A percentile compares a stretch with the other conserved stretches of the same genome.
Evolutionary conservation across 192 early-diverging fungal genomes (phyloP).

Genomic region (Coemansia interrupta): DNA sequence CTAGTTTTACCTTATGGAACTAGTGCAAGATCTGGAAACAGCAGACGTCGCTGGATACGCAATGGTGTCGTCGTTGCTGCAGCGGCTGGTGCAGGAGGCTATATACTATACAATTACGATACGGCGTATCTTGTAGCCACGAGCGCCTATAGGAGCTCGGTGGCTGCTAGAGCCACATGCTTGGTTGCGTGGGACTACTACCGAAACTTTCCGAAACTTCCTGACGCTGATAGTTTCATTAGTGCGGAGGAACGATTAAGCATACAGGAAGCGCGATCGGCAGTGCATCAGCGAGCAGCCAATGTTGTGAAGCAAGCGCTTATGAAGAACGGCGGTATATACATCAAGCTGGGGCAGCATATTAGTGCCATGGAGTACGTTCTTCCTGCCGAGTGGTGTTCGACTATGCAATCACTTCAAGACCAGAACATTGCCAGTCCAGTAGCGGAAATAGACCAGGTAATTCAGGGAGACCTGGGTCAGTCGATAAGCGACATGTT

Average conservation of each 20-base stretch:
- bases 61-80: slow-evolving; percentile 3
- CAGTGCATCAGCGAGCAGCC: slow-evolving; percentile 67
- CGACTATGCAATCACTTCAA: slow-evolving; percentile 76
- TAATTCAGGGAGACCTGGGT: slow-evolving; percentile 71
- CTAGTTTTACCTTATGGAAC: no score
- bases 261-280: slow-evolving; percentile 23
- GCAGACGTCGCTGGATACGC: slow-evolving; percentile 12
- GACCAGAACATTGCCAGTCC: slow-evolving; percentile 78
- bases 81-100: slow-evolving; percentile 12
- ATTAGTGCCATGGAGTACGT: slow-evolving; percentile 78
- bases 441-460: slow-evolving; percentile 62
- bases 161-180: slow-evolving; percentile 34
- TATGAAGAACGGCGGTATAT: slow-evolving; percentile 72
- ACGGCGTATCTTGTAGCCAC: slow-evolving; percentile 40
- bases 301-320: slow-evolving; percentile 60
- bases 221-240: background rate
- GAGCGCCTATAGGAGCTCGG: slow-evolving; percentile 29
- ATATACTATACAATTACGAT: slow-evolving; percentile 38
- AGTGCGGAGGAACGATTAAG: slow-evolving; percentile 24
- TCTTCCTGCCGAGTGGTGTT: slow-evolving; percentile 86
- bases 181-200: slow-evolving; percentile 51
- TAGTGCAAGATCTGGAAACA: no score
- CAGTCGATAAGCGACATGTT: slow-evolving; percentile 65
- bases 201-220: slow-evolving; percentile 46
- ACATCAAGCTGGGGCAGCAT: slow-evolving; percentile 89